These are phyloP conservation scores for Trichoderma harzianum DNA, from an alignment of 2,329 filamentous ascomycete species.

Conservation along the genomic window DNA sequence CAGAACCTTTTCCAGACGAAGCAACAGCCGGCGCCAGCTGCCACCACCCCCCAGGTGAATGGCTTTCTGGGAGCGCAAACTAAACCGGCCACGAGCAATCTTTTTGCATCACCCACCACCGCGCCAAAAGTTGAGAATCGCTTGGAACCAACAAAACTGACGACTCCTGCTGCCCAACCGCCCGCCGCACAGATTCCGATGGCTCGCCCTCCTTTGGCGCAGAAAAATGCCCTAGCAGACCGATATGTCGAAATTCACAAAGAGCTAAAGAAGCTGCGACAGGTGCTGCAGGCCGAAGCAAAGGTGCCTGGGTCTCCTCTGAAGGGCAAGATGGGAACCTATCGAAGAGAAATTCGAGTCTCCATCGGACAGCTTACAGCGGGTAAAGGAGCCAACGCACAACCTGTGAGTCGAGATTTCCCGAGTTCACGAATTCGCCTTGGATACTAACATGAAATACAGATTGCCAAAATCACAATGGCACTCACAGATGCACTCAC, in stretches of 20 bases:
- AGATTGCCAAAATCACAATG: slow-evolving; percentile 37
- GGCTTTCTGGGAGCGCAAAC: slow-evolving; percentile 24
- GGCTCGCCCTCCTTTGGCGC: not conserved
- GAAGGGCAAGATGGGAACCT: slow-evolving; percentile 66
- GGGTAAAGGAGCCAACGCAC: slow-evolving; percentile 58
- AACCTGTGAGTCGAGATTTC: slow-evolving; percentile 33
- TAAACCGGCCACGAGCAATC: slow-evolving; percentile 25
- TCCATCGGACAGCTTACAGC: slow-evolving; percentile 70
- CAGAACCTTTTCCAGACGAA: slow-evolving; percentile 10
- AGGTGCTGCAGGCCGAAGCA: slow-evolving; percentile 54
- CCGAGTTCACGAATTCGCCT: too few relatives aligned
- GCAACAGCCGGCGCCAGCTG: slow-evolving; percentile 8
- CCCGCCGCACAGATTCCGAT: not conserved
- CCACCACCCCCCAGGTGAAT: slow-evolving; percentile 20
- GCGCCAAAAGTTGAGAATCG: not conserved
- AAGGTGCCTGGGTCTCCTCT: slow-evolving; percentile 47
- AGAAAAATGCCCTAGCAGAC: slow-evolving; percentile 30
- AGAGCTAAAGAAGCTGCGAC: slow-evolving; percentile 65
- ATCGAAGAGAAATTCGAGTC: slow-evolving; percentile 68
- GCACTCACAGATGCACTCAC: slow-evolving; percentile 52
- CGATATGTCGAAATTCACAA: slow-evolving; percentile 60
- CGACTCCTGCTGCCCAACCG: slow-evolving; percentile 9
- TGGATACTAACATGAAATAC: slow-evolving; percentile 20
- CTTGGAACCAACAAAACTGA: slow-evolving; percentile 15
- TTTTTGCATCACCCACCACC: slow-evolving; percentile 21